A percentile compares a stretch with the other conserved stretches of the same genome.
Evolutionary conservation across 2,329 filamentous ascomycete genomes (phyloP).

Genomic region (Proliferodiscus dingleyae): DNA sequence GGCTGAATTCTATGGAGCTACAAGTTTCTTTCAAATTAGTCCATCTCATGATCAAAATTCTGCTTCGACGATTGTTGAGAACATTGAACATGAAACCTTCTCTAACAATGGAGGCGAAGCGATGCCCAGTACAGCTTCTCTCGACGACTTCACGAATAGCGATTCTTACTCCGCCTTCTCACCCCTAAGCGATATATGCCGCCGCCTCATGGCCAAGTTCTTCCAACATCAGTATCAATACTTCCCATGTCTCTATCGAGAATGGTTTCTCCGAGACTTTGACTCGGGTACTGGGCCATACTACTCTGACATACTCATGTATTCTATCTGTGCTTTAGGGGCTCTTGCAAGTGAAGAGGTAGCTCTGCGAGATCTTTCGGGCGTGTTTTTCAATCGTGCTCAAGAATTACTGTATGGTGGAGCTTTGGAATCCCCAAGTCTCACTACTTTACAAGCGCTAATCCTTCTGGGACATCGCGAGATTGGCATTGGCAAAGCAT

Average conservation of each 20-base stretch:
- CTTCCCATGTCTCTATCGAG: constrained; percentile 46
- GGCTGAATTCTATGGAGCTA: constrained; percentile 45
- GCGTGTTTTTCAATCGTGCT: constrained; percentile 41
- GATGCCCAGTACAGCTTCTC: background rate
- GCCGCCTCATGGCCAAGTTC: constrained; percentile 42
- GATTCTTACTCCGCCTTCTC: constrained; percentile 29
- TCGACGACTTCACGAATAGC: background rate
- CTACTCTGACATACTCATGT: constrained; percentile 46
- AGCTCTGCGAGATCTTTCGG: constrained; percentile 34
- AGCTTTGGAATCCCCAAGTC: constrained; percentile 41
- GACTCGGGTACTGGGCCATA: constrained; percentile 42
- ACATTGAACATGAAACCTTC: background rate
- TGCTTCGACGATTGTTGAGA: constrained; percentile 5
- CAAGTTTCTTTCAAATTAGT: constrained; percentile 40
- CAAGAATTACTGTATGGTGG: constrained; percentile 39
- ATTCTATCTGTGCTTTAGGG: constrained; percentile 44
- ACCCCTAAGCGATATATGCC: constrained; percentile 42
- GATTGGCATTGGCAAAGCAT: constrained; percentile 43
- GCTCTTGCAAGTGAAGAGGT: constrained; percentile 41
- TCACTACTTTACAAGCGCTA: constrained; percentile 43
- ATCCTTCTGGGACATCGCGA: constrained; percentile 42
- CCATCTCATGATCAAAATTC: constrained; percentile 18
- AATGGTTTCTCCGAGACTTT: constrained; percentile 47
- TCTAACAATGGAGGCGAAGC: background rate
- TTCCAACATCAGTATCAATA: constrained; percentile 46